Percentiles rank a stretch among this genome's conserved stretches.
Evolutionary conservation across 768 basidiomycete genomes (phyloP).

Genomic region (Hirschioporus abietinus): DNA sequence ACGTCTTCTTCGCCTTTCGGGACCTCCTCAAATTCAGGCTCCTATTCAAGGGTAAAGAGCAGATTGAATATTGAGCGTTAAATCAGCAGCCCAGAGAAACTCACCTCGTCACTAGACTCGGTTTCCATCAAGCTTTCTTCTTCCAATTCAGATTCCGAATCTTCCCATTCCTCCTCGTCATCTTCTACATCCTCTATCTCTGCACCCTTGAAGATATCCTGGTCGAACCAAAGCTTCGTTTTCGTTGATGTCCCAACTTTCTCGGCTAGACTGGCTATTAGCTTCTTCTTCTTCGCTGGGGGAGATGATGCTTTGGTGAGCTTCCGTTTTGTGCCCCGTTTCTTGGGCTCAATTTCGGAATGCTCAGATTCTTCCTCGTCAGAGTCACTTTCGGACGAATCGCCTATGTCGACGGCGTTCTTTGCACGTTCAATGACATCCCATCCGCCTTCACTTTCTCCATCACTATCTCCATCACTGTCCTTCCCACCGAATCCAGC

Average conservation of each 20-base stretch:
- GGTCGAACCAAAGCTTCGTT: conserved; percentile 93
- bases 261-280: conserved; percentile 44
- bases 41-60: conserved; percentile 28
- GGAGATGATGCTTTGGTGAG: conserved; percentile 19
- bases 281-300: conserved; percentile 45
- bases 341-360: conserved; percentile 33
- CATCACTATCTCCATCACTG: conserved; percentile 34
- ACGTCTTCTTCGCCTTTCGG: conserved; percentile 58
- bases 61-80: conserved; percentile 11
- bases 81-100: neutral
- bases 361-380: conserved; percentile 40
- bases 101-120: conserved; percentile 24
- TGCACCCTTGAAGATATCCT: conserved; percentile 76
- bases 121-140: conserved; percentile 22
- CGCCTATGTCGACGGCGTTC: conserved; percentile 35
- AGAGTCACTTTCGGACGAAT: conserved; percentile 48
- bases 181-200: conserved; percentile 40
- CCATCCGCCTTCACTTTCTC: conserved; percentile 60
- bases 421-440: conserved; percentile 58
- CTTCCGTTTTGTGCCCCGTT: conserved; percentile 23
- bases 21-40: conserved; percentile 72
- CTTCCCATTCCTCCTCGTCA: conserved; percentile 33
- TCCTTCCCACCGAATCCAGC: conserved; percentile 50
- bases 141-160: conserved; percentile 25
- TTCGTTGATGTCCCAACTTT: conserved; percentile 27